A percentile compares a stretch with the other conserved stretches of the same genome.
Evolutionary conservation across 176 grass and related monocot species (phyloP).

Genomic region (Paspalum notatum): DNA sequence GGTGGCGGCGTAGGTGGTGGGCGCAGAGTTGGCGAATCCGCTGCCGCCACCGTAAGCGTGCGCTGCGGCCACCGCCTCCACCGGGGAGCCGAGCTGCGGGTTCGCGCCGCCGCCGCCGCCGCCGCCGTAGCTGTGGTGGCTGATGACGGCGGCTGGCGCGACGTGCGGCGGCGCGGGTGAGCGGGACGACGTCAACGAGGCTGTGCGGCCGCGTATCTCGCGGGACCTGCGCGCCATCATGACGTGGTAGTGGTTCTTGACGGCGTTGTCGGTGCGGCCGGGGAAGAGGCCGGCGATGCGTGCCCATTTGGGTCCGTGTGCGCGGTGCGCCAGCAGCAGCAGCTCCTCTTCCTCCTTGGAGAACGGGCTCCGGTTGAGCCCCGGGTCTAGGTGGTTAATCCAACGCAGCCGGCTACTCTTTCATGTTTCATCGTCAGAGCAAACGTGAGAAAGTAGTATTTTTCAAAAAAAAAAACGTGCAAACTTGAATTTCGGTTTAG

Average conservation of each 20-base stretch:
- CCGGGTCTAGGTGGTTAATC: slow-evolving; percentile 89
- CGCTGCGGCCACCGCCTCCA: neutral
- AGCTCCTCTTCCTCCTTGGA: slow-evolving; percentile 68
- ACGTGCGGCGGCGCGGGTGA: neutral
- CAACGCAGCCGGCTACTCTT: slow-evolving; percentile 85
- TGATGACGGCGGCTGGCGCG: neutral
- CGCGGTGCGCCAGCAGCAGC: slow-evolving; percentile 64
- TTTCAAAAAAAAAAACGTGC: too few species aligned
- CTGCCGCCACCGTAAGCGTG: slow-evolving; percentile 44
- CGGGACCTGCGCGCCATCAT: slow-evolving; percentile 66
- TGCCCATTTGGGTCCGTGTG: slow-evolving; percentile 83
- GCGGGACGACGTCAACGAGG: neutral
- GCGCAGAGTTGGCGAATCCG: slow-evolving; percentile 64
- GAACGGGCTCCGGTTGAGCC: slow-evolving; percentile 64
- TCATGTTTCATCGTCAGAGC: slow-evolving; percentile 12
- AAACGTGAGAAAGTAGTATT: too few species aligned
- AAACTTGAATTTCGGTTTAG: too few species aligned
- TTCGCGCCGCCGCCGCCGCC: neutral
- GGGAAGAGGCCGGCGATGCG: slow-evolving; percentile 77
- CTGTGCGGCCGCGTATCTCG: slow-evolving; percentile 58
- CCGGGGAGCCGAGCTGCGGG: neutral
- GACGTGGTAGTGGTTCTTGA: slow-evolving; percentile 95
- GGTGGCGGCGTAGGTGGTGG: slow-evolving; percentile 67
- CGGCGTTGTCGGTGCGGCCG: slow-evolving; percentile 85
- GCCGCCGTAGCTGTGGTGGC: neutral